A percentile compares a stretch with the other conserved stretches of the same genome.
phyloP scores from a whole-genome alignment of 164 flowering plant genomes.

The Piper betle region DNA sequence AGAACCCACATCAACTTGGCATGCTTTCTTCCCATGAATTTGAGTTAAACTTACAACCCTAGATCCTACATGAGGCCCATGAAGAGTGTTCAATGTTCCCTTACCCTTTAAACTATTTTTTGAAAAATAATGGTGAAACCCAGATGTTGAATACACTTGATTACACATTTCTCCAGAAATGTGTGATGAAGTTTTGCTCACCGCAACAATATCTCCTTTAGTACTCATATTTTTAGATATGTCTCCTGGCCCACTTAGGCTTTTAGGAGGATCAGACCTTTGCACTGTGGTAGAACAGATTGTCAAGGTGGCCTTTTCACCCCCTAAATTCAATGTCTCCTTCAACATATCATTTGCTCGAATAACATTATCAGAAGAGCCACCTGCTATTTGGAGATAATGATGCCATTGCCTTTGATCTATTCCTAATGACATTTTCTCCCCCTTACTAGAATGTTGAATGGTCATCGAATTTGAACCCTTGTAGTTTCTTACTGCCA shows the following conservation, averaged over 20 bases:
- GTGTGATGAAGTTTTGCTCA: slow-evolving; percentile 4
- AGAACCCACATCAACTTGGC: slow-evolving; percentile 15
- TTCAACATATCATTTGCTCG: slow-evolving; percentile 11
- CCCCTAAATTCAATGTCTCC: slow-evolving; percentile 17
- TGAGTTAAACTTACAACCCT: slow-evolving; percentile 15
- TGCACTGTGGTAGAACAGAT: slow-evolving; percentile 17
- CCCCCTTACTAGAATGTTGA: slow-evolving; percentile 33
- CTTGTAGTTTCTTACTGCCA: slow-evolving; percentile 39
- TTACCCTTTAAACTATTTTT: slow-evolving; percentile 67
- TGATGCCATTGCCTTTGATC: slow-evolving; percentile 44
- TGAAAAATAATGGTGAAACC: slow-evolving; percentile 62
- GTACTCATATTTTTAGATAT: slow-evolving; percentile 9
- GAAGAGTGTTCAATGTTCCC: slow-evolving; percentile 37
- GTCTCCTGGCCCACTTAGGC: slow-evolving; percentile 8
- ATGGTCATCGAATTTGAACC: slow-evolving; percentile 24
- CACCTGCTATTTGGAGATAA: slow-evolving; percentile 32
- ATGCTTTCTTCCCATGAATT: slow-evolving; percentile 14
- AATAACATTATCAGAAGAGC: slow-evolving; percentile 27
- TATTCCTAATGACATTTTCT: slow-evolving; percentile 16
- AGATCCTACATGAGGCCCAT: slow-evolving; percentile 15
- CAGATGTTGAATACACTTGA: slow-evolving; percentile 57
- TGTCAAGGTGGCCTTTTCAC: slow-evolving; percentile 25
- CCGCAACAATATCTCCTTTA: slow-evolving; percentile 15
- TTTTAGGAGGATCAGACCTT: slow-evolving; percentile 9
- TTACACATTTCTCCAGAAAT: slow-evolving; percentile 45